These are phyloP conservation scores for Iberis pinnata DNA, from an alignment of 345 rosid species.

Conservation along the genomic window DNA sequence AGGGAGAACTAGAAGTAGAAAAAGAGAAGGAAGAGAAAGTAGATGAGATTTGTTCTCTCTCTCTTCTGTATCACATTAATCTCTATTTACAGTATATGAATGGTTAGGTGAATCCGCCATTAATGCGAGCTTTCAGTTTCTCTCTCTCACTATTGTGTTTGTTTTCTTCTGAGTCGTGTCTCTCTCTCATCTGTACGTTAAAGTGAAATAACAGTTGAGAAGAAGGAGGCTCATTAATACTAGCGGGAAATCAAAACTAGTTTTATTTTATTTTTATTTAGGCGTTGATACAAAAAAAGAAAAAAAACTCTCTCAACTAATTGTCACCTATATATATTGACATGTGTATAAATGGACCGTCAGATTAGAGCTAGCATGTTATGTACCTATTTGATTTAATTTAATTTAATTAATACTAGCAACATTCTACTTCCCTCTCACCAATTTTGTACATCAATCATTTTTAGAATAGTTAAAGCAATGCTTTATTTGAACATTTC, in stretches of 20 bases:
- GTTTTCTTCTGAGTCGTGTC: background rate
- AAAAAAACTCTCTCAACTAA: background rate
- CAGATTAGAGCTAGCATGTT: conserved; percentile 5
- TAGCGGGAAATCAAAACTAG: conserved; percentile 26
- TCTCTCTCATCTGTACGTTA: conserved; percentile 20
- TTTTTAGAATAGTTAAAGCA: background rate
- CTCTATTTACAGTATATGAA: conserved; percentile 17
- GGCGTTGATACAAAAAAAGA: background rate
- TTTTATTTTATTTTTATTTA: background rate
- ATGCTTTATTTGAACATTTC: no score
- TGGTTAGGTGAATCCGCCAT: conserved; percentile 29
- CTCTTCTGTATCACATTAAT: conserved; percentile 10
- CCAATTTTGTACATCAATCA: background rate
- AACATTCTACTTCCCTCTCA: conserved; percentile 15
- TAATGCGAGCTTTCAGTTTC: conserved; percentile 14
- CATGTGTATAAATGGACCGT: conserved; percentile 25
- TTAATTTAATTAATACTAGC: background rate
- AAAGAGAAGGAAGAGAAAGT: background rate
- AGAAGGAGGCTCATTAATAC: conserved; percentile 29
- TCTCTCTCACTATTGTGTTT: background rate
- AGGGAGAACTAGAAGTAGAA: background rate
- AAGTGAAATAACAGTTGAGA: conserved; percentile 28
- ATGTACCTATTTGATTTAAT: background rate
- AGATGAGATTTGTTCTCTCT: conserved; percentile 1
- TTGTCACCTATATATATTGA: background rate